Evolutionary conservation across 129 eudicot genomes (phyloP).

Genomic region (Daucus carota): DH1_v3.0 NC_030383.2:56841001-56841500

Average conservation of each 20-base stretch:
- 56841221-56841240: constrained; percentile 61
- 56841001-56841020: background rate
- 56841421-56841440: background rate
- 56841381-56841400: background rate
- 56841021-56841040: background rate
- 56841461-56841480: background rate
- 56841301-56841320: background rate
- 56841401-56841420: background rate
- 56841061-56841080: background rate
- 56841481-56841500: background rate
- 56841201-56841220: constrained; percentile 83
- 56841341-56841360: background rate
- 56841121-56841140: constrained; percentile 42
- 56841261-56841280: constrained; percentile 19
- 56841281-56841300: constrained; percentile 6
- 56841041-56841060: background rate
- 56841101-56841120: background rate
- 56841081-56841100: background rate
- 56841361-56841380: background rate
- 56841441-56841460: background rate
- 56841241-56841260: constrained; percentile 66
- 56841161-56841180: constrained; percentile 97
- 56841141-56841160: constrained; percentile 88
- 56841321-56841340: background rate
- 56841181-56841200: constrained; percentile 84